Base-by-base conservation (phyloP, 2,329 filamentous ascomycete genomes). In the Diaporthe citrichinensis region DNA sequence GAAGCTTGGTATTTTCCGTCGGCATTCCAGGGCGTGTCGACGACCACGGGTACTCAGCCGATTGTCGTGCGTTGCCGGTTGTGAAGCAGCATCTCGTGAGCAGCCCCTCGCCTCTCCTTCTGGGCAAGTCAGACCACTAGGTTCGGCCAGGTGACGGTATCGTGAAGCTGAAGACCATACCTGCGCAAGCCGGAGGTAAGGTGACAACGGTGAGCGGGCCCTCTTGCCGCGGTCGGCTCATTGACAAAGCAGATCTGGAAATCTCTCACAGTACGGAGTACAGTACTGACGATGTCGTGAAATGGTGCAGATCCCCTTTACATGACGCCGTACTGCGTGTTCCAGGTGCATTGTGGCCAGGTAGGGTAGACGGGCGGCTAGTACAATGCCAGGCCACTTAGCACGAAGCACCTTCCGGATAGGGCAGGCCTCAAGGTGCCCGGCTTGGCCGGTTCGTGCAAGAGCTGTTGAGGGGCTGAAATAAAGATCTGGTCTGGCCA, bases 341-440 rank as follows among this genome's bases (percentile, higher is more conserved):
- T 68, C 25, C 46, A 53, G 62, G 25, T 39, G 62, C 46, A 28
- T 36, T 51, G 62, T 53, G 31, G 12, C 46, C 62, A 53, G 62
- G 62, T 68, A 53, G 20, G 49, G 36, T 62, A 65, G 46, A 53
- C 31, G 31, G 58, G 44, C 58, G 59, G 71, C 58, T 44, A 73
- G 71, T 41, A 58, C 20, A 31, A 49, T 46, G 53, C 31, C 39
- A 36, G 68, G 68, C 41, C 53, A 51, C 49, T 41, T 31, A 55
- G 57, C 53, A 73, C 46, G 46, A 65, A 3, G 46, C 55, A 73
- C 71, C 71, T 73, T 73, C 71, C 71, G 6, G 39, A 53, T 57
- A 46, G 2, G 71, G 71, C 58, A 73, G 46, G 71, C 58, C 49
- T 55, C 53, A 36, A 55, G n/a, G n/a, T 34, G 53, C 4, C 25